Percentiles rank a stretch among this genome's conserved stretches.
Conservation (phyloP, 805 yeast genomes). For the Candida suzukii region DNA sequence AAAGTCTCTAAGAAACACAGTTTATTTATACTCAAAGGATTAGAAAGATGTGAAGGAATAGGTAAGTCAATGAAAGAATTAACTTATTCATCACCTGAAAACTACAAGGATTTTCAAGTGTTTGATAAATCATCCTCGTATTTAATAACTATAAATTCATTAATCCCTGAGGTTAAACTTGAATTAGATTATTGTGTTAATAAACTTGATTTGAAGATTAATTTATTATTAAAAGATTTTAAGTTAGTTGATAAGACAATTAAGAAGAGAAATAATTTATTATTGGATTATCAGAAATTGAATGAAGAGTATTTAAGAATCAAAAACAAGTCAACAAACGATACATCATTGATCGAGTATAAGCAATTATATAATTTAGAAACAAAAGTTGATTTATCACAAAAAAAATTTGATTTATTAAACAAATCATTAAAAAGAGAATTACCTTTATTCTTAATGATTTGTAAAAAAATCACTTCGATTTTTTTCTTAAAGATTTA, state of each 20-base stretch:
- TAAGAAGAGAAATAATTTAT: conserved; percentile 16
- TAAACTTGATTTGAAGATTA: conserved; percentile 8
- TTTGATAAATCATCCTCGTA: neutral
- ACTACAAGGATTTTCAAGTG: neutral
- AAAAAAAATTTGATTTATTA: conserved; percentile 28
- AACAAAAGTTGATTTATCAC: conserved; percentile 23
- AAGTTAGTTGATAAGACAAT: conserved; percentile 15
- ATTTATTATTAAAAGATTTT: conserved; percentile 8
- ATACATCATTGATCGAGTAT: conserved; percentile 31
- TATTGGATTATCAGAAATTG: conserved; percentile 15
- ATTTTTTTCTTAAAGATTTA: conserved; percentile 22
- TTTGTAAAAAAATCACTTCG: conserved; percentile 15
- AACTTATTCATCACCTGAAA: neutral
- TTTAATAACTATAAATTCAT: neutral
- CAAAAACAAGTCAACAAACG: conserved; percentile 17
- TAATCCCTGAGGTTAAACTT: neutral
- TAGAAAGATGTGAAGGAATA: neutral
- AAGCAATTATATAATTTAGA: conserved; percentile 25
- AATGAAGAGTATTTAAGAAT: conserved; percentile 11
- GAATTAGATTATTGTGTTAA: neutral
- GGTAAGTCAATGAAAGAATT: neutral
- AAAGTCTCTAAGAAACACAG: neutral
- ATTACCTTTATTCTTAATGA: conserved; percentile 35
- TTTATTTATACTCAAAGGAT: neutral
- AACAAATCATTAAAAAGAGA: conserved; percentile 37